Percentiles rank a stretch among this genome's conserved stretches.
Evolutionary conservation across 805 yeast genomes (phyloP).

Genomic region (Cyberlindnera petersonii): DNA sequence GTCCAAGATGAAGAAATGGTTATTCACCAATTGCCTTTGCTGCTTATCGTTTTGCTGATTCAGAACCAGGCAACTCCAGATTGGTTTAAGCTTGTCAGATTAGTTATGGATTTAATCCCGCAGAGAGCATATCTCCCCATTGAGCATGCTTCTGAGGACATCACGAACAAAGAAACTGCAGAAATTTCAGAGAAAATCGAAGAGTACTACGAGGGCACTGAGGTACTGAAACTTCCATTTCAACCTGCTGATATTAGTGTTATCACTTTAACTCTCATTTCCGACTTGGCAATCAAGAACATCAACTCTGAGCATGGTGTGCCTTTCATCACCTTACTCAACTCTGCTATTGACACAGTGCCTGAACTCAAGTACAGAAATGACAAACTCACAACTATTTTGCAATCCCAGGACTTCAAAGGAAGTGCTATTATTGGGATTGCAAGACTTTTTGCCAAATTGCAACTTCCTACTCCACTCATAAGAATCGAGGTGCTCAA

Average conservation of each 20-base stretch:
- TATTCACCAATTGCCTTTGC: conserved; percentile 68
- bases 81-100: conserved; percentile 40
- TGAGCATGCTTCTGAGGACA: conserved; percentile 35
- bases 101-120: conserved; percentile 54
- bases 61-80: conserved; percentile 17
- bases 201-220: conserved; percentile 32
- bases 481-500: conserved; percentile 20
- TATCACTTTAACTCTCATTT: conserved; percentile 32
- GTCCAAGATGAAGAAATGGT: conserved; percentile 87
- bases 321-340: conserved; percentile 35
- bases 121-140: conserved; percentile 58
- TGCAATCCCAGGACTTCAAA: conserved; percentile 18
- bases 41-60: conserved; percentile 47
- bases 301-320: conserved; percentile 19
- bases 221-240: conserved; percentile 35
- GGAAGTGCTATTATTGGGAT: conserved; percentile 26
- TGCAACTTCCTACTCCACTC: conserved; percentile 26
- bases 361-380: conserved; percentile 40
- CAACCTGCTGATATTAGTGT: conserved; percentile 41
- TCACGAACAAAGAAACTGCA: conserved; percentile 12
- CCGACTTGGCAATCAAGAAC: conserved; percentile 26
- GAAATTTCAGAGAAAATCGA: conserved; percentile 30
- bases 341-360: conserved; percentile 39
- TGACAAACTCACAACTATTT: conserved; percentile 29
- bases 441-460: conserved; percentile 30